Evolutionary conservation across 1,139 yeast genomes (phyloP).

Genomic region (Zygosaccharomyces sapae): DNA sequence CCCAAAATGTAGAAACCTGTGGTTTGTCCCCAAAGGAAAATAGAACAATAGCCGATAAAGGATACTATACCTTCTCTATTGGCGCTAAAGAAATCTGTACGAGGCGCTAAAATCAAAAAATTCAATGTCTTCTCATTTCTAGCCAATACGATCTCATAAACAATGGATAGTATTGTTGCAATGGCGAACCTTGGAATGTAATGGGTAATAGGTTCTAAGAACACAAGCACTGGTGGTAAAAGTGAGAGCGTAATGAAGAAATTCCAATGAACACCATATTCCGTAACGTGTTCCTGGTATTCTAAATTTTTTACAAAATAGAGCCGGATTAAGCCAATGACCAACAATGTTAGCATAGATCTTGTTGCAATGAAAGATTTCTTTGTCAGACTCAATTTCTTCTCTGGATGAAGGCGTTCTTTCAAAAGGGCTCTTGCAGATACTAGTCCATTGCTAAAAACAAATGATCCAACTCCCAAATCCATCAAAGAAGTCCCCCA

Average conservation of each 20-base stretch:
- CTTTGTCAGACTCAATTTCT: slow-evolving; percentile 35
- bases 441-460: slow-evolving; percentile 90
- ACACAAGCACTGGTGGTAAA: slow-evolving; percentile 54
- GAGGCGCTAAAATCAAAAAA: slow-evolving; percentile 51
- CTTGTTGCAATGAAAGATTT: slow-evolving; percentile 43
- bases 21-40: slow-evolving; percentile 81
- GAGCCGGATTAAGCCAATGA: slow-evolving; percentile 66
- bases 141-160: slow-evolving; percentile 56
- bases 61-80: slow-evolving; percentile 90
- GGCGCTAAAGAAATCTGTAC: slow-evolving; percentile 52
- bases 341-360: slow-evolving; percentile 50
- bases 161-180: slow-evolving; percentile 51
- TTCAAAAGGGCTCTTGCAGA: slow-evolving; percentile 61
- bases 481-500: slow-evolving; percentile 99
- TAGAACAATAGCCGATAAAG: slow-evolving; percentile 75
- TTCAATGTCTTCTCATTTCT: slow-evolving; percentile 50
- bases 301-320: slow-evolving; percentile 76
- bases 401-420: slow-evolving; percentile 35
- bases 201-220: slow-evolving; percentile 55
- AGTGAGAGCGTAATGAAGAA: slow-evolving; percentile 86
- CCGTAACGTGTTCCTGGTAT: slow-evolving; percentile 92
- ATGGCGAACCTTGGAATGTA: slow-evolving; percentile 55
- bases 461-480: slow-evolving; percentile 97
- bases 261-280: slow-evolving; percentile 96
- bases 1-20: slow-evolving; percentile 50